Evolutionary conservation across 176 grass and related monocot genomes (phyloP), one percentile per base, ranked within the genome.

Genomic region (Eleusine indica): DNA sequence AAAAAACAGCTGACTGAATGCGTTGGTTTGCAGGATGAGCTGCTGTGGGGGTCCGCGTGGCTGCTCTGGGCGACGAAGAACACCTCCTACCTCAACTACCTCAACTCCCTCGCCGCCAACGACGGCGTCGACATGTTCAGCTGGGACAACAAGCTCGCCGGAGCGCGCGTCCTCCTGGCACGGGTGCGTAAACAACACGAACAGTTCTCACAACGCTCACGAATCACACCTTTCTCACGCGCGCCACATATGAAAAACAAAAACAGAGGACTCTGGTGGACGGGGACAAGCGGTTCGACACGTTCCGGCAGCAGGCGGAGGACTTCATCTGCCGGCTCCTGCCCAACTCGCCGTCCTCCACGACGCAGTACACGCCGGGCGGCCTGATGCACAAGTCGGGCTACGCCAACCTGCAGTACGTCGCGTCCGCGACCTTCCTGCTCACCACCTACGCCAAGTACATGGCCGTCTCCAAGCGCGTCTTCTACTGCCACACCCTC

Each of bases 101-200:
- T 90, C 48, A 41, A 39, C 42, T 91, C 90, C 40, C 75, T 94
- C 30, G 86, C 68, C 42, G 92, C 60, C 75, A 86, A 80, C 51
- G 92, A 94, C 80, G 76, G 72, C 73, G 81, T 80, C 70, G 95
- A 97, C 86, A 91, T 93, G 63, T 97, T 97, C 74, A 97, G 90
- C 84, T 97, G 92, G 95, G 95, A 97, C 75, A 94, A 97, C 79
- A 97, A 97, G 80, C 91, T 92, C 82, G 88, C 92, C 75, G 92
- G 92, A 6, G 86, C 95, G 16, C 87, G 92, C 43, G 82, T 97
- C 16, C 92, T 97, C 19, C 92, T 94, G 0, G 63, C 95, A 32
- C 76, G 95, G 78, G 95, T 81, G 71, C 66, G 35, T 54, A 32
- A 32, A 37, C 15, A 0, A 17, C 21, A 35, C 32, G 32, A 35